Evolutionary conservation across 2,329 filamentous ascomycete species (phyloP).

Genomic region (Arthrobotrys sphaeroides): DNA sequence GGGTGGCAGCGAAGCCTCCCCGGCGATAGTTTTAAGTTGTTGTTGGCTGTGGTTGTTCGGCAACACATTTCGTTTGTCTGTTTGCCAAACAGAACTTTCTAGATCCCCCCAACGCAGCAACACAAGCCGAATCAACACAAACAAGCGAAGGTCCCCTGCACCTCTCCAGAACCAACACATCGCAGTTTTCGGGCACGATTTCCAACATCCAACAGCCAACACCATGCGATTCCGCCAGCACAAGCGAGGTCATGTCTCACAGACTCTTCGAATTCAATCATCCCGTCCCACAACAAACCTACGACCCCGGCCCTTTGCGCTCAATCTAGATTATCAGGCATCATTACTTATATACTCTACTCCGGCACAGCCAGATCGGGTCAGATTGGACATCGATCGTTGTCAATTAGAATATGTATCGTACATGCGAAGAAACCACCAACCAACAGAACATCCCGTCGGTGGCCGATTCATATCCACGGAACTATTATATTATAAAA

Average conservation of each 20-base stretch:
- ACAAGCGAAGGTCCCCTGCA: too few relatives aligned
- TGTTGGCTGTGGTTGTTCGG: not conserved
- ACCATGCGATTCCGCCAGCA: not conserved
- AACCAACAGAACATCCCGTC: not conserved
- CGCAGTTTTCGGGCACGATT: not conserved
- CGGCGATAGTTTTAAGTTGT: not conserved
- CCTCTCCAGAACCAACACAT: too few relatives aligned
- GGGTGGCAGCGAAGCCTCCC: not conserved
- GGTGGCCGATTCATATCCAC: not conserved
- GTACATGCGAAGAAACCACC: constrained; percentile 1
- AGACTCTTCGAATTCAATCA: not conserved
- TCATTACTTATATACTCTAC: too few relatives aligned
- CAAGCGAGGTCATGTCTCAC: not conserved
- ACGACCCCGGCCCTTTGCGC: too few relatives aligned
- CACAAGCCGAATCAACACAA: not conserved
- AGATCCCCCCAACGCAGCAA: not conserved
- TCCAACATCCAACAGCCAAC: not conserved
- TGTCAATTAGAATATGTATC: constrained; percentile 8
- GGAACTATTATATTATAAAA: not conserved
- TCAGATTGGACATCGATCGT: constrained; percentile 4
- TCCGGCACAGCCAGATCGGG: too few relatives aligned
- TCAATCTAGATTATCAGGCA: too few relatives aligned
- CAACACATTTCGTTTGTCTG: not conserved
- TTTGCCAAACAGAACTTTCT: constrained; percentile 48
- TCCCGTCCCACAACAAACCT: not conserved